Percentiles rank a stretch among this genome's conserved stretches.
These are phyloP conservation scores for Cercospora sesami DNA, from an alignment of 2,329 filamentous ascomycete genomes.

Conservation along the genomic window DNA sequence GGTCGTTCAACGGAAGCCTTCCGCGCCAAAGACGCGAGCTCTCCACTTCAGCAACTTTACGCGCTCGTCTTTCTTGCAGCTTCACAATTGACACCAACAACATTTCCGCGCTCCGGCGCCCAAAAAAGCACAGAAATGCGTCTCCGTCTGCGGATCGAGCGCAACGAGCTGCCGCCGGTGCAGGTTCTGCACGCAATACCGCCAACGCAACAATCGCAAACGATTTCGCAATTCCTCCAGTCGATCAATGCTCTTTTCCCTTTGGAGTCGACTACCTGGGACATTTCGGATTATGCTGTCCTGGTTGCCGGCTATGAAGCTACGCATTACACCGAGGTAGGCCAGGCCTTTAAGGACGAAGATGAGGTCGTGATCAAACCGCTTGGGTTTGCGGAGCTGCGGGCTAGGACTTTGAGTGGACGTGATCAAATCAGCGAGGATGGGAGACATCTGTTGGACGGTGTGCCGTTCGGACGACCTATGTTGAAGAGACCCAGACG, in stretches of 20 bases:
- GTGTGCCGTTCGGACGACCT: conserved; percentile 77
- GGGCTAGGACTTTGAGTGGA: conserved; percentile 70
- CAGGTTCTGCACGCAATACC: conserved; percentile 70
- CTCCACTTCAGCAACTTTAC: not conserved
- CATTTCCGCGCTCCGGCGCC: conserved; percentile 2
- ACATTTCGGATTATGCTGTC: conserved; percentile 84
- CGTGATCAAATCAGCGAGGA: conserved; percentile 77
- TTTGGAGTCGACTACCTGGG: conserved; percentile 79
- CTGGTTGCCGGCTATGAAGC: conserved; percentile 80
- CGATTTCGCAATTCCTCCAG: conserved; percentile 73
- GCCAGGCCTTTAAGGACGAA: conserved; percentile 72
- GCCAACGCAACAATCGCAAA: conserved; percentile 44
- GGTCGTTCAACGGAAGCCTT: conserved; percentile 1
- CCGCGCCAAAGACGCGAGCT: not conserved
- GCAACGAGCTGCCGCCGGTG: conserved; percentile 70
- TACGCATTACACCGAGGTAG: conserved; percentile 76
- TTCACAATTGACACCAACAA: not conserved
- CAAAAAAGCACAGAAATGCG: conserved; percentile 55
- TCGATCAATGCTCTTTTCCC: conserved; percentile 78
- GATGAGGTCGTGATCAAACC: conserved; percentile 82
- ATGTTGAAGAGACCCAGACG: conserved; percentile 56
- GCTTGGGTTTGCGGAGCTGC: conserved; percentile 71
- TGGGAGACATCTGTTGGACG: conserved; percentile 80
- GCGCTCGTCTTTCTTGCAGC: not conserved
- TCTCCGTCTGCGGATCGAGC: conserved; percentile 69